Conservation (phyloP, 2,329 filamentous ascomycete genomes). For the Cladosporium sp. region DNA sequence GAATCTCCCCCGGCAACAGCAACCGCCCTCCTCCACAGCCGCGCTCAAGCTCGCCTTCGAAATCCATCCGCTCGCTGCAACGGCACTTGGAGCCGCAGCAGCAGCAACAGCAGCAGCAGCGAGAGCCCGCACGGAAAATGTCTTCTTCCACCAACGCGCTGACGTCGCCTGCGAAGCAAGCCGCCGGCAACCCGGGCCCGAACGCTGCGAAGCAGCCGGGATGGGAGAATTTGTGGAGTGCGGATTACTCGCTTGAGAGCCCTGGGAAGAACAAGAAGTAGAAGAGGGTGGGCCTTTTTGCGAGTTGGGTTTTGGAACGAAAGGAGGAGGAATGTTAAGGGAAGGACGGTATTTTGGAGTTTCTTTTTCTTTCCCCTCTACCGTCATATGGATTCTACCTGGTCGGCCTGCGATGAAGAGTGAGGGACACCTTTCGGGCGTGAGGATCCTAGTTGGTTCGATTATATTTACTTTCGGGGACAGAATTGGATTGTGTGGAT, state of each 20-base stretch:
- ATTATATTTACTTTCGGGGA: neutral
- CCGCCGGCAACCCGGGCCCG: neutral
- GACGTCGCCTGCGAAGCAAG: constrained; percentile 3
- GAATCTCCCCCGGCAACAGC: neutral
- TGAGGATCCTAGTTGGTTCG: neutral
- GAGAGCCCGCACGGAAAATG: neutral
- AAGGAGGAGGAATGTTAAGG: too few relatives aligned
- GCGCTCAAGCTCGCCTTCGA: constrained; percentile 34
- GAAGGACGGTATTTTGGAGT: too few relatives aligned
- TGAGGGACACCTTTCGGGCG: too few relatives aligned
- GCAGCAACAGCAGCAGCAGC: constrained; percentile 10
- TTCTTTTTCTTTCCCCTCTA: neutral
- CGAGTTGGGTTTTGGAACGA: too few relatives aligned
- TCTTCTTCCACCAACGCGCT: neutral
- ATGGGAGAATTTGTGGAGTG: constrained; percentile 36
- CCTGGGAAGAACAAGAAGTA: constrained; percentile 26
- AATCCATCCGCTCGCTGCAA: constrained; percentile 35
- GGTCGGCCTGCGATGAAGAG: neutral
- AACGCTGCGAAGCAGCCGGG: neutral
- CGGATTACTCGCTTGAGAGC: constrained; percentile 36
- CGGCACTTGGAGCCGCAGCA: constrained; percentile 29
- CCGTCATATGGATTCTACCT: neutral
- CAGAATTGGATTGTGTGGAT: neutral
- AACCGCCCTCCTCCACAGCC: neutral
- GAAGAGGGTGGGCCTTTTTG: neutral